These are phyloP conservation scores for Hymenoscyphus infarciens DNA, from an alignment of 2,329 filamentous ascomycete genomes.

Conservation along the genomic window DNA sequence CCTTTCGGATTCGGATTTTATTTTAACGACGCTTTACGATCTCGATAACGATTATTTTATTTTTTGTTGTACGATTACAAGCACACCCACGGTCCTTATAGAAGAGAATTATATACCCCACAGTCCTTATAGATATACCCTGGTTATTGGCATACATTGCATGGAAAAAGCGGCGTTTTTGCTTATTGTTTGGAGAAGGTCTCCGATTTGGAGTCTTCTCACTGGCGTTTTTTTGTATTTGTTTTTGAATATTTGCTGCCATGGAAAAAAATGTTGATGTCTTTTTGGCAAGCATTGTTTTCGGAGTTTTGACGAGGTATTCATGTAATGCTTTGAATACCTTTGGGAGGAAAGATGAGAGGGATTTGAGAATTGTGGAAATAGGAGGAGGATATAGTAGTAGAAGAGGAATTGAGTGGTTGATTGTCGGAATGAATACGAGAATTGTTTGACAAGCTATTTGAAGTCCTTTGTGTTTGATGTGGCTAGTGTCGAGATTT, in stretches of 20 bases:
- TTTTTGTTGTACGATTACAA: slow-evolving; percentile 35
- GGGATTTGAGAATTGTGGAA: not conserved
- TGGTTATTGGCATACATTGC: slow-evolving; percentile 27
- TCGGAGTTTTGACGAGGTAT: not conserved
- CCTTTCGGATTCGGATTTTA: not conserved
- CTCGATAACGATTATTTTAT: slow-evolving; percentile 24
- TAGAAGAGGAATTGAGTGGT: not conserved
- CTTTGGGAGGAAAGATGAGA: not conserved
- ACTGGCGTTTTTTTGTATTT: not conserved
- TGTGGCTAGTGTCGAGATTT: not conserved
- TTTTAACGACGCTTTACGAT: slow-evolving; percentile 31
- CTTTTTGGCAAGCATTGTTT: not conserved
- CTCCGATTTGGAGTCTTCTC: not conserved
- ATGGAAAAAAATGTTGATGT: slow-evolving; percentile 3
- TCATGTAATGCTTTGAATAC: slow-evolving; percentile 1
- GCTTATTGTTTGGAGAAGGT: not conserved
- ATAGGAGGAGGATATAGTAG: not conserved
- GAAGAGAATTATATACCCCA: slow-evolving; percentile 20
- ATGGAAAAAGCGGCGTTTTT: slow-evolving; percentile 24
- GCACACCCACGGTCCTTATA: slow-evolving; percentile 11
- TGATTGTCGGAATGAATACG: slow-evolving; percentile 3
- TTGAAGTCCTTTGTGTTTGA: not conserved
- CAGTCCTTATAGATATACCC: slow-evolving; percentile 30
- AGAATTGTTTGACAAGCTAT: not conserved
- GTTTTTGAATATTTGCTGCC: not conserved